phyloP scores from a whole-genome alignment of 345 rosid genomes.

The Corymbia maculata region DNA sequence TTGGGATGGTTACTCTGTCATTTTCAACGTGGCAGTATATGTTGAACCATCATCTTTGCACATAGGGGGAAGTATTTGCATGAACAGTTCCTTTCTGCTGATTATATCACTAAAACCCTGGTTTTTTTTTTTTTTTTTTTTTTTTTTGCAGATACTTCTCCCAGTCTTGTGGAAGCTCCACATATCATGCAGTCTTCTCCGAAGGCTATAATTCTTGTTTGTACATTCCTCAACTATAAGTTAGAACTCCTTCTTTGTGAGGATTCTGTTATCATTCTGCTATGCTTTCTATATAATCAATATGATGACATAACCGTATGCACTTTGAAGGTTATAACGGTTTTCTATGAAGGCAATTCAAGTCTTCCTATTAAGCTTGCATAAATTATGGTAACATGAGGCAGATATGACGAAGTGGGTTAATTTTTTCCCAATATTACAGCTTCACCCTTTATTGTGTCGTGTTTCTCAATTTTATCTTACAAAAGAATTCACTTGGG shows the following conservation, averaged over 20 bases:
- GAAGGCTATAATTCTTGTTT: slow-evolving; percentile 91
- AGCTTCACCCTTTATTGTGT: not conserved
- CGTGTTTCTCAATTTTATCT: not conserved
- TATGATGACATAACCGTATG: not conserved
- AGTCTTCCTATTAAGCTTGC: not conserved
- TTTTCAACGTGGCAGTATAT: not conserved
- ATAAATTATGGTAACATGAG: not conserved
- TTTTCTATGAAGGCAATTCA: not conserved
- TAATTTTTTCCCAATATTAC: not conserved
- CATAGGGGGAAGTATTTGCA: not conserved
- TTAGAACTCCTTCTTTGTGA: not conserved
- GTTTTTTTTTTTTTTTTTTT: not conserved
- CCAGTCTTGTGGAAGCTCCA: slow-evolving; percentile 31
- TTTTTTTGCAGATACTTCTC: slow-evolving; percentile 27
- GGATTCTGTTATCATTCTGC: not conserved
- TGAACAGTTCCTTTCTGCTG: not conserved
- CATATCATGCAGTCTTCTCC: slow-evolving; percentile 35
- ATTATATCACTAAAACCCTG: not conserved
- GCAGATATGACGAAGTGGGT: not conserved
- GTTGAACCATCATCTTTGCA: not conserved
- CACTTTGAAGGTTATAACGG: not conserved
- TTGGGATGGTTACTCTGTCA: not conserved
- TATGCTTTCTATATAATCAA: not conserved
- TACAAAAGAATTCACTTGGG: not conserved
- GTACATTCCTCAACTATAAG: slow-evolving; percentile 60